Conservation (phyloP, 2,329 filamentous ascomycete species). For the Hymenoscyphus scutula region DNA sequence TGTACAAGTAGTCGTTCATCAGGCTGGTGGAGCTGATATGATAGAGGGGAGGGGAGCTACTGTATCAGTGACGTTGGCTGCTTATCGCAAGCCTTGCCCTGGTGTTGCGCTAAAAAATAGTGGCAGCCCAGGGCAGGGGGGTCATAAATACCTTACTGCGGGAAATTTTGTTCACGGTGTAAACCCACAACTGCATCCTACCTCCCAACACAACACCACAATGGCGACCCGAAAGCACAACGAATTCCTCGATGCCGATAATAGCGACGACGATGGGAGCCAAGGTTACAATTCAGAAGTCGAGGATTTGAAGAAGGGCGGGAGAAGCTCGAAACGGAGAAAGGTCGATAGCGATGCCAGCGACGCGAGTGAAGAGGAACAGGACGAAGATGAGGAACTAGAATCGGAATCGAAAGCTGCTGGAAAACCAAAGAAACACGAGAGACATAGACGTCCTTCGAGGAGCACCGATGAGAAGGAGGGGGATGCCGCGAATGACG, state of each 20-base stretch:
- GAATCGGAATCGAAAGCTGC: slow-evolving; percentile 31
- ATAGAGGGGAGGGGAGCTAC: not conserved
- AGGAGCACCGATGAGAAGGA: slow-evolving; percentile 22
- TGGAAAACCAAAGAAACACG: slow-evolving; percentile 26
- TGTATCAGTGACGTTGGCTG: slow-evolving; percentile 12
- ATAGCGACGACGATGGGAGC: slow-evolving; percentile 51
- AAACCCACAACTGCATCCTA: not conserved
- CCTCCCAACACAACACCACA: slow-evolving; percentile 16
- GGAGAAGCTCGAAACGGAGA: slow-evolving; percentile 59
- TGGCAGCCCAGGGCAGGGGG: too few species aligned
- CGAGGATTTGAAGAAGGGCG: slow-evolving; percentile 64
- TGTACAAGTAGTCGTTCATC: slow-evolving; percentile 1
- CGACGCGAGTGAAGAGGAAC: slow-evolving; percentile 37
- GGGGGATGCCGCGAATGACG: slow-evolving; percentile 12
- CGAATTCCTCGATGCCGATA: slow-evolving; percentile 62
- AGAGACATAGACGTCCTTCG: not conserved
- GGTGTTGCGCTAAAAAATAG: slow-evolving; percentile 5
- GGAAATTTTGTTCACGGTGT: slow-evolving; percentile 11
- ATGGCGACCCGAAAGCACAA: slow-evolving; percentile 72
- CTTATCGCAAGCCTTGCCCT: not conserved
- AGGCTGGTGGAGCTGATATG: not conserved
- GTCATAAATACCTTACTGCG: not conserved
- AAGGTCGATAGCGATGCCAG: slow-evolving; percentile 49
- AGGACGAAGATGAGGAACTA: slow-evolving; percentile 36
- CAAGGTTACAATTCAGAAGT: slow-evolving; percentile 65